These are phyloP conservation scores for Lipomyces mesembrius DNA, from an alignment of 805 yeast species.

Conservation along the genomic window DNA sequence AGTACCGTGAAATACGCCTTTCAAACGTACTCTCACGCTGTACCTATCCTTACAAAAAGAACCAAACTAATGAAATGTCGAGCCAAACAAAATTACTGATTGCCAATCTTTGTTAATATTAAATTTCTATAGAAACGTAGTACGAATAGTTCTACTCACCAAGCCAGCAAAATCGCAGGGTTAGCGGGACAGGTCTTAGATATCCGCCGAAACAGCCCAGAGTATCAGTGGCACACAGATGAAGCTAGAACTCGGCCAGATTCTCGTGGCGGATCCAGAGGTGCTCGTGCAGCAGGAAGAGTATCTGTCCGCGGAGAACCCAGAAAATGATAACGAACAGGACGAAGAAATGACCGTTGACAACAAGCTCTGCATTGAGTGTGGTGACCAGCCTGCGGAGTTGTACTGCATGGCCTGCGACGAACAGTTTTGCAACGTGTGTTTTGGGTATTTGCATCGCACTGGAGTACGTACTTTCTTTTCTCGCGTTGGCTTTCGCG, in stretches of 20 bases:
- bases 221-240: slow-evolving; percentile 9
- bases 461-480: slow-evolving; percentile 54
- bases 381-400: slow-evolving; percentile 73
- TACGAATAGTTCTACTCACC: not conserved
- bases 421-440: slow-evolving; percentile 70
- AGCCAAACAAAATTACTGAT: no score
- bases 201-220: not conserved
- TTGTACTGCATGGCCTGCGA: slow-evolving; percentile 65
- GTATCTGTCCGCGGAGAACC: slow-evolving; percentile 13
- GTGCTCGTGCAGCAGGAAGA: slow-evolving; percentile 23
- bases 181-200: not conserved
- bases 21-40: no score
- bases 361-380: slow-evolving; percentile 61
- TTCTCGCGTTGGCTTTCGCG: not conserved
- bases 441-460: slow-evolving; percentile 69
- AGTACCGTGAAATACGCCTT: no score
- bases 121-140: no score
- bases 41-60: no score
- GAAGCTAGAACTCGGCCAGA: slow-evolving; percentile 28
- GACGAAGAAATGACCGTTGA: slow-evolving; percentile 7
- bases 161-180: not conserved
- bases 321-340: slow-evolving; percentile 16
- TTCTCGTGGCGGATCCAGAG: slow-evolving; percentile 31
- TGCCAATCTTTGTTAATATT: not conserved
- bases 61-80: no score